phyloP scores from a whole-genome alignment of 768 basidiomycete genomes.

The Coprinopsis marcescibilis region DNA sequence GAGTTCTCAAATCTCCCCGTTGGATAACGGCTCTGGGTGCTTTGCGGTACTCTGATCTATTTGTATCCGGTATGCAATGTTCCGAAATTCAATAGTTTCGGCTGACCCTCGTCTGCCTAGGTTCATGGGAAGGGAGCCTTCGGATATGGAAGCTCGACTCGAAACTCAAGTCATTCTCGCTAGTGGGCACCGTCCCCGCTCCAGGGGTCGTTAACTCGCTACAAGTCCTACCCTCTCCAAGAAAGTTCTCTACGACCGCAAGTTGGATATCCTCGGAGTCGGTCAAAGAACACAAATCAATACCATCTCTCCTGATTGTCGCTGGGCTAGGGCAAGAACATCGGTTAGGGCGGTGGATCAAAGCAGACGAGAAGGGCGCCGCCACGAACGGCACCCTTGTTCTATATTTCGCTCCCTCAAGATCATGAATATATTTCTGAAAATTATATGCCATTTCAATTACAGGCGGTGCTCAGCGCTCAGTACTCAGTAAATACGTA shows the following conservation, averaged over 20 bases:
- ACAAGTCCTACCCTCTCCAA: constrained; percentile 61
- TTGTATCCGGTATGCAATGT: constrained; percentile 69
- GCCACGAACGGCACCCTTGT: constrained; percentile 73
- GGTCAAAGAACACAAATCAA: constrained; percentile 4
- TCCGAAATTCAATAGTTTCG: too few species aligned
- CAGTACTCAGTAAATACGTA: too few species aligned
- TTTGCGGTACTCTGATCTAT: constrained; percentile 84
- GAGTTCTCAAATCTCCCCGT: constrained; percentile 68
- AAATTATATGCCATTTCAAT: too few species aligned
- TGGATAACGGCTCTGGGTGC: constrained; percentile 88
- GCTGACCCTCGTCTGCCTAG: constrained; percentile 36
- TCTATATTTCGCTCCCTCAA: constrained; percentile 41
- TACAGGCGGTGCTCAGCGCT: too few species aligned
- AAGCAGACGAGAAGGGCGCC: constrained; percentile 59
- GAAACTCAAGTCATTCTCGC: constrained; percentile 71
- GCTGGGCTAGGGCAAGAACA: constrained; percentile 86
- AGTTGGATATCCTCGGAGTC: constrained; percentile 26
- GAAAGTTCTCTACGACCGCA: constrained; percentile 35
- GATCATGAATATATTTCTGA: too few species aligned
- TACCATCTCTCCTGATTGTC: constrained; percentile 50
- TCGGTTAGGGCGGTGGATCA: constrained; percentile 85
- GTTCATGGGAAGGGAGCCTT: constrained; percentile 90
- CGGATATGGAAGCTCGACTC: constrained; percentile 88
- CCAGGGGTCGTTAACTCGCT: constrained; percentile 88
- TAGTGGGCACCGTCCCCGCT: constrained; percentile 55